Conservation (phyloP, 805 yeast species). For the Isabelozyma pseudorhagii region DNA sequence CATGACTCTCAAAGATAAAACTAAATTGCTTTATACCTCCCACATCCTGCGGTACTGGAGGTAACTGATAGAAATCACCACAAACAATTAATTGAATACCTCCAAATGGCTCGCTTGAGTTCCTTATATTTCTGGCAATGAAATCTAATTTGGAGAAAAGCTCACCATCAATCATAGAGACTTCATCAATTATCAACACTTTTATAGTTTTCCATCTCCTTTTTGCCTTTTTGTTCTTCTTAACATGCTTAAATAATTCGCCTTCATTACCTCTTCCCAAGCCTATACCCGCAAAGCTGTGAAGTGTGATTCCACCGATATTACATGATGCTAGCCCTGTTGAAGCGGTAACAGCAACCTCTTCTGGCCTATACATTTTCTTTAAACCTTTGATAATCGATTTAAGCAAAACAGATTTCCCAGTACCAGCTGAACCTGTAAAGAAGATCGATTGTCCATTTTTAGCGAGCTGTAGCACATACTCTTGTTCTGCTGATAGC, state of each 20-base stretch:
- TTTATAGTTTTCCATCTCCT: conserved; percentile 54
- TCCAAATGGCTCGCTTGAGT: conserved; percentile 60
- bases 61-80: conserved; percentile 82
- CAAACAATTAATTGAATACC: conserved; percentile 74
- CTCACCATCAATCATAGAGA: conserved; percentile 75
- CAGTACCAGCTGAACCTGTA: conserved; percentile 99
- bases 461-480: conserved; percentile 62
- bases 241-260: conserved; percentile 49
- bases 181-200: conserved; percentile 72
- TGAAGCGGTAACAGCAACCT: conserved; percentile 77
- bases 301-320: conserved; percentile 75
- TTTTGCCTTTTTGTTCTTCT: conserved; percentile 46
- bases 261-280: conserved; percentile 55
- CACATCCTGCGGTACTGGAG: conserved; percentile 56
- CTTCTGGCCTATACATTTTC: conserved; percentile 40
- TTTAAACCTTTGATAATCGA: conserved; percentile 55
- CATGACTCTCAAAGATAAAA: conserved; percentile 63
- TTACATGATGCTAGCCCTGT: conserved; percentile 84
- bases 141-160: conserved; percentile 61
- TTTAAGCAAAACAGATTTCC: conserved; percentile 83
- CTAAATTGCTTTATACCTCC: conserved; percentile 20
- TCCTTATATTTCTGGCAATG: conserved; percentile 53
- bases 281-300: conserved; percentile 77
- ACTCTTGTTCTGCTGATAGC: conserved; percentile 55
- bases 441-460: conserved; percentile 73